Conservation (phyloP, 208 protist genomes). For the Trypanosoma caninum region DNA sequence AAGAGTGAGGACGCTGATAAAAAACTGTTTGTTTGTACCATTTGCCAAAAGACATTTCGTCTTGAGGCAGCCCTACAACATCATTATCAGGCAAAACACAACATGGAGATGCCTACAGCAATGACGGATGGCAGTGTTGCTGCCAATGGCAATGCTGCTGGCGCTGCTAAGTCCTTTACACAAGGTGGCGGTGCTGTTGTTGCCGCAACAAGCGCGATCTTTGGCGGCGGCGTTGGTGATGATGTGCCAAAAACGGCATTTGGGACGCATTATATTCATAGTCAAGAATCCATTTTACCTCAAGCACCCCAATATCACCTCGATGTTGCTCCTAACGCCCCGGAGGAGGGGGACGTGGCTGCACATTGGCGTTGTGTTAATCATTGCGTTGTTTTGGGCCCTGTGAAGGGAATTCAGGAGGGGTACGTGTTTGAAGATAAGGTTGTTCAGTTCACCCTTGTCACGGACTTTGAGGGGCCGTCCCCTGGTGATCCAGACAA, state of each 20-base stretch:
- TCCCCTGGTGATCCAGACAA: conserved; percentile 80
- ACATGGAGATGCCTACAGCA: conserved; percentile 77
- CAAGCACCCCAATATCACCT: conserved; percentile 79
- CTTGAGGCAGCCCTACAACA: conserved; percentile 86
- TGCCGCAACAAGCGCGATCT: conserved; percentile 1
- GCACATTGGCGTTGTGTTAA: conserved; percentile 87
- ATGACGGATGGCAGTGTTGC: too few species aligned
- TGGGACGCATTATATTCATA: conserved; percentile 48
- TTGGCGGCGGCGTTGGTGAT: conserved; percentile 1
- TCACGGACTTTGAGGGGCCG: conserved; percentile 76
- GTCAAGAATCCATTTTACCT: conserved; percentile 55
- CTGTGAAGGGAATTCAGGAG: conserved; percentile 68
- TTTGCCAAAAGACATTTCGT: conserved; percentile 88
- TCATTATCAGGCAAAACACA: conserved; percentile 89
- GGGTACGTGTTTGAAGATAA: conserved; percentile 87
- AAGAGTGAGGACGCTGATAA: conserved; percentile 42
- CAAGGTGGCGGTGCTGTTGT: conserved; percentile 11
- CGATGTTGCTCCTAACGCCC: conserved; percentile 81
- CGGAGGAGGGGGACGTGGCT: conserved; percentile 80
- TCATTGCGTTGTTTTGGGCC: conserved; percentile 71
- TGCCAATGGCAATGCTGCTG: too few species aligned
- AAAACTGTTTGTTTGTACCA: conserved; percentile 73
- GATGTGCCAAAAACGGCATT: conserved; percentile 15
- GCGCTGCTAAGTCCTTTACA: too few species aligned
- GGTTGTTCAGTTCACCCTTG: conserved; percentile 81